phyloP scores from a whole-genome alignment of 768 basidiomycete species.

The Strobilomyces echinocephalus region DNA sequence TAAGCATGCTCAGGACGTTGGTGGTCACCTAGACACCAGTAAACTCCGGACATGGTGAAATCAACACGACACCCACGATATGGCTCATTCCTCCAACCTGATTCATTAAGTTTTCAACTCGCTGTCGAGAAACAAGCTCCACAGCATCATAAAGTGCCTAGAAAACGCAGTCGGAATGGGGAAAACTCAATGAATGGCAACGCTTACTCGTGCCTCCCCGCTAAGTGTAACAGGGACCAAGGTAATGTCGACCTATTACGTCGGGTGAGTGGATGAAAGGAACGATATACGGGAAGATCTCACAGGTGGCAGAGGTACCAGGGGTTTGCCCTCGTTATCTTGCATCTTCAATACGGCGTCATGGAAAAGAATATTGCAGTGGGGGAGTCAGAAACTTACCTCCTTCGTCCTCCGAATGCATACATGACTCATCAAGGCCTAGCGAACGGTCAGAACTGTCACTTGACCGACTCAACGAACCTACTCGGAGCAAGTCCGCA shows the following conservation, averaged over 20 bases:
- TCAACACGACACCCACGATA: conserved; percentile 31
- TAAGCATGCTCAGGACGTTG: conserved; percentile 77
- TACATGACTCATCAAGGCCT: conserved; percentile 74
- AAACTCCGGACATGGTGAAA: background rate
- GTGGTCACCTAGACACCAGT: conserved; percentile 48
- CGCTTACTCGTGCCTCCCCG: conserved; percentile 58
- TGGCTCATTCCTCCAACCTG: conserved; percentile 34
- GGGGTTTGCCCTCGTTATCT: conserved; percentile 64
- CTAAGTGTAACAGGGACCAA: conserved; percentile 63
- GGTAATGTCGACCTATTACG: conserved; percentile 67
- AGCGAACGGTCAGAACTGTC: conserved; percentile 5
- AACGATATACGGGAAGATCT: conserved; percentile 4
- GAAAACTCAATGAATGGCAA: background rate
- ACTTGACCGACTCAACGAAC: conserved; percentile 11
- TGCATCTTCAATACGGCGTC: conserved; percentile 58
- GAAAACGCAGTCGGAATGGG: conserved; percentile 3
- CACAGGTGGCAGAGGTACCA: conserved; percentile 74
- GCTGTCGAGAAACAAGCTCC: conserved; percentile 55
- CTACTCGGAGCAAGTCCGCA: conserved; percentile 64
- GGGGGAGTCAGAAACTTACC: conserved; percentile 31
- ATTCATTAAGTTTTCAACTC: conserved; percentile 53
- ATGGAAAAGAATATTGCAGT: conserved; percentile 5
- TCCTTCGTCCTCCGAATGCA: conserved; percentile 85
- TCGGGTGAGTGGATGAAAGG: conserved; percentile 1
- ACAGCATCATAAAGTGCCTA: conserved; percentile 68